A percentile compares a stretch with the other conserved stretches of the same genome.
These are phyloP conservation scores for Barnettozyma vustinii DNA, from an alignment of 805 yeast species.

Conservation along the genomic window DNA sequence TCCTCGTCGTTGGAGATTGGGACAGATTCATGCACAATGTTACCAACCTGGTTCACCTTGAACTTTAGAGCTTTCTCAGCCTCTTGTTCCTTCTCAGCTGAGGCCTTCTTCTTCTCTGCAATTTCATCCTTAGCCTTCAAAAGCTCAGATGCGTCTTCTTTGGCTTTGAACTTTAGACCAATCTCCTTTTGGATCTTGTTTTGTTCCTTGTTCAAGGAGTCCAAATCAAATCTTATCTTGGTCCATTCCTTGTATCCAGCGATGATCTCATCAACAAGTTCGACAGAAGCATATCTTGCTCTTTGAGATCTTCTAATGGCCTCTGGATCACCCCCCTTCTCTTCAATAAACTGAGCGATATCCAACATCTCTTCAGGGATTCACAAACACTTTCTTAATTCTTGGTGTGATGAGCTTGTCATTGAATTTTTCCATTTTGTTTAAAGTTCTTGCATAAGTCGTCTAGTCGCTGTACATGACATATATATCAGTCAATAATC, in stretches of 20 bases:
- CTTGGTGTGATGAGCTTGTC: background rate
- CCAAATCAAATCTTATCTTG: slow-evolving; percentile 81
- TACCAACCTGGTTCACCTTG: slow-evolving; percentile 89
- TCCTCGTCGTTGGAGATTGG: slow-evolving; percentile 85
- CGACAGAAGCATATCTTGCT: slow-evolving; percentile 93
- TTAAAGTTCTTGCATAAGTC: background rate
- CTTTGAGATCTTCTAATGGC: slow-evolving; percentile 79
- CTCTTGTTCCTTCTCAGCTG: slow-evolving; percentile 64
- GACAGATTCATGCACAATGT: slow-evolving; percentile 89
- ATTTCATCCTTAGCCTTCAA: slow-evolving; percentile 75
- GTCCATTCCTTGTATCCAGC: slow-evolving; percentile 91
- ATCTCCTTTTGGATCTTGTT: slow-evolving; percentile 91
- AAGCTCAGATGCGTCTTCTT: slow-evolving; percentile 88
- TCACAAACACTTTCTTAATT: background rate
- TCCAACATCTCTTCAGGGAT: slow-evolving; percentile 62
- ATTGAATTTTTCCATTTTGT: background rate
- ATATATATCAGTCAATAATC: no score
- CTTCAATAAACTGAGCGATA: slow-evolving; percentile 85
- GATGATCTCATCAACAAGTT: slow-evolving; percentile 92
- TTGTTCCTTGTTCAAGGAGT: slow-evolving; percentile 80
- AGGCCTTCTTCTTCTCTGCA: slow-evolving; percentile 60
- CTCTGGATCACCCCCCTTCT: slow-evolving; percentile 96
- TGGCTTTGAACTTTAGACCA: slow-evolving; percentile 87
- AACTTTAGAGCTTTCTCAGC: slow-evolving; percentile 69
- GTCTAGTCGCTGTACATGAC: background rate